Percentiles rank a stretch among this genome's conserved stretches.
These are phyloP conservation scores for Talaromyces sp. DNA, from an alignment of 2,329 filamentous ascomycete species.

Conservation along the genomic window DNA sequence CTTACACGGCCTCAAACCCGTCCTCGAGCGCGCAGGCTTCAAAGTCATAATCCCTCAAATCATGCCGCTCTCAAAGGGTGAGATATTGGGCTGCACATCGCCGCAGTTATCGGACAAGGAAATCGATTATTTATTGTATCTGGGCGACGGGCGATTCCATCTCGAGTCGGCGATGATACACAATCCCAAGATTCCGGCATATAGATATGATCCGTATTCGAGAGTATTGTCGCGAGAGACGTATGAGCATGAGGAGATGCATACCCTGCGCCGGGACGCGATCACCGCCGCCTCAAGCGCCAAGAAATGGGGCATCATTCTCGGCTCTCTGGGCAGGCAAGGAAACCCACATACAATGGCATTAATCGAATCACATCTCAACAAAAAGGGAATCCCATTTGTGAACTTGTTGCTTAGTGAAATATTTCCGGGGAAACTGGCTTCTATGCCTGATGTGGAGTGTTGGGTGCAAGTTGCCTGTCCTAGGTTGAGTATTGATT, in stretches of 20 bases:
- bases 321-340: constrained; percentile 87
- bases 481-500: constrained; percentile 94
- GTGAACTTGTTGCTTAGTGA: constrained; percentile 86
- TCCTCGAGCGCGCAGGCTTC: constrained; percentile 80
- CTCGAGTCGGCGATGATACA: constrained; percentile 99
- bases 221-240: constrained; percentile 84
- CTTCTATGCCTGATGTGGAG: constrained; percentile 89
- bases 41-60: constrained; percentile 86
- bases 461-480: constrained; percentile 99
- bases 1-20: constrained; percentile 76
- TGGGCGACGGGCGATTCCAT: constrained; percentile 91
- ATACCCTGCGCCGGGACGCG: constrained; percentile 71
- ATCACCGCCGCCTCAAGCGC: constrained; percentile 73
- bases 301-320: constrained; percentile 88
- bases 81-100: constrained; percentile 96
- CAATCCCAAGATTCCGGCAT: constrained; percentile 85
- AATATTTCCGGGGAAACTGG: constrained; percentile 94
- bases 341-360: constrained; percentile 91
- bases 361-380: constrained; percentile 76
- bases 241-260: constrained; percentile 90
- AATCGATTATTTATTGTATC: constrained; percentile 78
- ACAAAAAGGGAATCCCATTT: constrained; percentile 69
- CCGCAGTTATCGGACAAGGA: constrained; percentile 62
- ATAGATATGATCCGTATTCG: constrained; percentile 95
- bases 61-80: constrained; percentile 84